Conservation (phyloP, 495 filamentous ascomycete genomes). For the Apodospora peruviana region DNA sequence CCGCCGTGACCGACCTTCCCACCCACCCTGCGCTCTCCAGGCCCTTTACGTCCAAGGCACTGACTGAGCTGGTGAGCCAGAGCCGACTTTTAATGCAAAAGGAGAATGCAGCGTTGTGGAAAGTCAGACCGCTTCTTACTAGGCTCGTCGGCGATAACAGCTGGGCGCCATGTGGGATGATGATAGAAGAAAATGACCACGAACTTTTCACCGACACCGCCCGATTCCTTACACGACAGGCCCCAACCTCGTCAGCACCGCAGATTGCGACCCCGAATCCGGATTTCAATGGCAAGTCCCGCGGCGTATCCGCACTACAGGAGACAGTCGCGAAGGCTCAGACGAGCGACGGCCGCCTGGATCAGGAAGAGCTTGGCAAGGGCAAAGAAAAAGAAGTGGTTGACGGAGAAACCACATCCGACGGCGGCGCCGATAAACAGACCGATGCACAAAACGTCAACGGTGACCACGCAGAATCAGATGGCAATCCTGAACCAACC, state of each 20-base stretch:
- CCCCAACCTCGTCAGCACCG: slow-evolving; percentile 1
- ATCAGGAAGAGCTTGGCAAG: slow-evolving; percentile 6
- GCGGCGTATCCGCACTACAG: neutral
- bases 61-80: slow-evolving; percentile 74
- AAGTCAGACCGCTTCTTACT: slow-evolving; percentile 69
- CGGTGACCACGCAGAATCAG: too few relatives aligned
- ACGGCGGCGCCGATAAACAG: slow-evolving; percentile 7
- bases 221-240: slow-evolving; percentile 17
- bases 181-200: slow-evolving; percentile 52
- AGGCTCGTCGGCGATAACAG: slow-evolving; percentile 72
- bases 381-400: slow-evolving; percentile 11
- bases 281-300: neutral
- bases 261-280: neutral
- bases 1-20: slow-evolving; percentile 77
- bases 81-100: slow-evolving; percentile 63
- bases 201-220: slow-evolving; percentile 41
- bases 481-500: too few relatives aligned
- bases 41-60: slow-evolving; percentile 72
- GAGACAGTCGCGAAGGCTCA: neutral
- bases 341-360: neutral
- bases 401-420: slow-evolving; percentile 14
- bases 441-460: neutral
- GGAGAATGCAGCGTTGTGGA: slow-evolving; percentile 70
- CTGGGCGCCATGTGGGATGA: slow-evolving; percentile 67
- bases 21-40: slow-evolving; percentile 77